A percentile compares a stretch with the other conserved stretches of the same genome.
phyloP scores from a whole-genome alignment of 176 grass and related monocot species.

The Oryza meridionalis region DNA sequence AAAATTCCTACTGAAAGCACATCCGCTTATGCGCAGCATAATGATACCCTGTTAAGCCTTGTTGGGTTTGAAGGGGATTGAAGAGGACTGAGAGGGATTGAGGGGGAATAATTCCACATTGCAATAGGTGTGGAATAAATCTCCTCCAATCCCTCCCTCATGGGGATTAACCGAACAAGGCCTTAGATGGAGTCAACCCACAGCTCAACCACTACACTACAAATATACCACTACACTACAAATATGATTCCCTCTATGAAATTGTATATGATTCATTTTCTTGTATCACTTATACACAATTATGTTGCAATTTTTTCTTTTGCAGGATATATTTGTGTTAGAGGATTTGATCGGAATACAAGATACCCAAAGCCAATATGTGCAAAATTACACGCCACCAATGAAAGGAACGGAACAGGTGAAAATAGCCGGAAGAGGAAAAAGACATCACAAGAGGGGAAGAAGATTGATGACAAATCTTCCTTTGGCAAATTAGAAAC shows the following conservation, averaged over 20 bases:
- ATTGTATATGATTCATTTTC: background rate
- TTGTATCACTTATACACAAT: background rate
- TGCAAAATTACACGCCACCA: slow-evolving; percentile 25
- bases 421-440: background rate
- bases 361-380: slow-evolving; percentile 24
- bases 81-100: no score
- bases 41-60: background rate
- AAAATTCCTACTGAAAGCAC: background rate
- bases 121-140: no score
- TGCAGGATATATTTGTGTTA: slow-evolving; percentile 51
- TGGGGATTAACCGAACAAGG: no score
- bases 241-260: background rate
- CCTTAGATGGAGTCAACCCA: background rate
- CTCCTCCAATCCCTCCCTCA: no score
- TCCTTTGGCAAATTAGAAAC: background rate
- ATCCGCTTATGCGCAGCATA: background rate
- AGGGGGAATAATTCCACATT: no score
- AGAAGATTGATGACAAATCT: background rate
- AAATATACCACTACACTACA: no score
- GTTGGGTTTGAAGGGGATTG: no score
- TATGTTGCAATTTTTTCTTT: background rate
- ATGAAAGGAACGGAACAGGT: slow-evolving; percentile 16
- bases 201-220: background rate
- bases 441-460: background rate
- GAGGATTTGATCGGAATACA: slow-evolving; percentile 32